Evolutionary conservation across 768 basidiomycete species (phyloP), one percentile per base, ranked within the genome.

Genomic region (Pleurotus djamor): DNA sequence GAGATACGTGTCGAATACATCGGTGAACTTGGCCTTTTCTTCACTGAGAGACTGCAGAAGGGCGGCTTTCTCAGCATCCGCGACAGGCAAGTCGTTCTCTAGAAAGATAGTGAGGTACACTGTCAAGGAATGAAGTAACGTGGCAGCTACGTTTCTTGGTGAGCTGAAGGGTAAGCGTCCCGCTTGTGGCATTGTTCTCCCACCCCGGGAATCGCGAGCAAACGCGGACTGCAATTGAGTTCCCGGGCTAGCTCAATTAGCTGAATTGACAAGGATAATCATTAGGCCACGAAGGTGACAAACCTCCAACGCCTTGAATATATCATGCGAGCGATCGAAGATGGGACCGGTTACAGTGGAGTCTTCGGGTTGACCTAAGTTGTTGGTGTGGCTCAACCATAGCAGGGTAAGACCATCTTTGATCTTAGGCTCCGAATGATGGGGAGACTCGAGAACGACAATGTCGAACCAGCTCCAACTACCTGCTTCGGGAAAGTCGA

Each of bases 401-500:
- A 71, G 67, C 5, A 72, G 60, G 8, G 63, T 60, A 4, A 64
- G 59, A 3, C 67, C 67, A 56, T 72, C 64, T 51, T 67, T 72
- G 14, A 66, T 64, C 35, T 63, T 66, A 2, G 70, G 70, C 16
- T 60, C 49, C 8, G 60, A 62, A 5, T 65, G 56, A 13, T 67
- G 63, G 2, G 69, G 60, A 9, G 61, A 67, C 21, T 68, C 66
- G 10, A 72, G 67, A 51, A 74, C 63, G 50, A 69, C 64, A 9
- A 74, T 57, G 59, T 74, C 71, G 59, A 71, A 74, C 71, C 72
- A 74, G 47, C 68, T 72, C 68, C 71, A 72, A 34, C 65, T 68
- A 34, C 66, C 69, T 0, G 51, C 60, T 8, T 61, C 64, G n/a
- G 60, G 65, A 32, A 50, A 21, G 5, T 54, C 48, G 37, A 56